phyloP scores from a whole-genome alignment of 1,284 basidiomycete species.

The Singerocomus inundabilis region DNA sequence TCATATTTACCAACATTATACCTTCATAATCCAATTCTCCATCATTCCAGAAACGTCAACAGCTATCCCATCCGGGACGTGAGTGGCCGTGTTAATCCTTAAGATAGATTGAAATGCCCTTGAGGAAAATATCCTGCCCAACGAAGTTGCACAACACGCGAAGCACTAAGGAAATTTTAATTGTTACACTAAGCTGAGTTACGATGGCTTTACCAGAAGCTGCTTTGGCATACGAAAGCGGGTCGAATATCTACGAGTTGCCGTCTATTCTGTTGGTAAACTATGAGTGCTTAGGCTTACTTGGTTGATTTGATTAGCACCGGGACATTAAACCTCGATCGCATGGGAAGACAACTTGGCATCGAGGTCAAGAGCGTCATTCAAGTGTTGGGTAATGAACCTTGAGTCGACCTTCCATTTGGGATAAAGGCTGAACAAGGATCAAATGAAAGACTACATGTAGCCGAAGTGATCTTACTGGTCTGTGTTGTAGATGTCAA shows the following conservation, averaged over 20 bases:
- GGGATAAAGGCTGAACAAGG: constrained; percentile 58
- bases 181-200: constrained; percentile 1
- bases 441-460: constrained; percentile 9
- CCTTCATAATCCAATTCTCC: constrained; percentile 91
- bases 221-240: constrained; percentile 84
- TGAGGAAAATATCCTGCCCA: constrained; percentile 86
- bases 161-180: constrained; percentile 53
- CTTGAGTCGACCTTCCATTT: constrained; percentile 75
- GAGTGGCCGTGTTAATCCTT: constrained; percentile 78
- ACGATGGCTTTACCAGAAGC: constrained; percentile 56
- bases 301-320: constrained; percentile 85
- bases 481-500: constrained; percentile 35
- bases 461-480: constrained; percentile 36
- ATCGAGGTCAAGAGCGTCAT: constrained; percentile 77
- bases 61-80: constrained; percentile 27
- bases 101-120: too few relatives aligned
- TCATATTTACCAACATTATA: constrained; percentile 22
- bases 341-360: constrained; percentile 92
- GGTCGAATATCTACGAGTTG: constrained; percentile 72
- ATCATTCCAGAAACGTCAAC: constrained; percentile 81
- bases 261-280: constrained; percentile 2
- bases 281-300: constrained; percentile 29
- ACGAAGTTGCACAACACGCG: constrained; percentile 91
- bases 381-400: constrained; percentile 64
- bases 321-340: constrained; percentile 90